These are phyloP conservation scores for Clathrus columnatus DNA, from an alignment of 768 basidiomycete species.

Conservation along the genomic window DNA sequence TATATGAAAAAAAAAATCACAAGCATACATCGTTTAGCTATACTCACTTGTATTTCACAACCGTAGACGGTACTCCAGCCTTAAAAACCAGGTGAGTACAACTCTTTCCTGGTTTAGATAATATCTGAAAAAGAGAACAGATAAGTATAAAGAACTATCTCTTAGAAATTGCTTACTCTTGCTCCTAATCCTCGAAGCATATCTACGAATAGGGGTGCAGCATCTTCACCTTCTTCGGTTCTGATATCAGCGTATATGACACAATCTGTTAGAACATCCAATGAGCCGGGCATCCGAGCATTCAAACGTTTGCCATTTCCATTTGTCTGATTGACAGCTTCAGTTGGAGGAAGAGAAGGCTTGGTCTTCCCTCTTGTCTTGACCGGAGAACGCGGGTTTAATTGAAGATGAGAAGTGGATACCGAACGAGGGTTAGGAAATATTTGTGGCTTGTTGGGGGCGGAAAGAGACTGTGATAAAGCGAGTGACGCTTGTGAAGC, in stretches of 20 bases:
- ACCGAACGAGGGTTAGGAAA: constrained; percentile 5
- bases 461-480: constrained; percentile 54
- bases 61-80: constrained; percentile 67
- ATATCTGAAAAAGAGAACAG: constrained; percentile 35
- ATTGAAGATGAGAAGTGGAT: constrained; percentile 1
- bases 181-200: constrained; percentile 78
- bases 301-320: constrained; percentile 7
- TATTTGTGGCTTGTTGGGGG: constrained; percentile 8
- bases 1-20: background rate
- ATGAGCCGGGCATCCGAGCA: constrained; percentile 15
- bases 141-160: background rate
- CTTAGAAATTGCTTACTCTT: constrained; percentile 42
- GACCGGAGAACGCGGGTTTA: constrained; percentile 3
- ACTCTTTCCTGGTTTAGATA: constrained; percentile 56
- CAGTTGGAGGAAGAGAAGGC: constrained; percentile 2
- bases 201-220: constrained; percentile 70
- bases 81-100: constrained; percentile 85
- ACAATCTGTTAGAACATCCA: constrained; percentile 62
- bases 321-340: background rate
- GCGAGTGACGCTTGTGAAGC: constrained; percentile 53
- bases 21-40: background rate
- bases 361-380: constrained; percentile 14
- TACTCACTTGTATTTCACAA: constrained; percentile 59
- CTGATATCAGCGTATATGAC: constrained; percentile 78
- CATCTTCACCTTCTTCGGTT: constrained; percentile 69